Conservation (phyloP, 805 yeast species). For the Pachysolen tannophilus region DNA sequence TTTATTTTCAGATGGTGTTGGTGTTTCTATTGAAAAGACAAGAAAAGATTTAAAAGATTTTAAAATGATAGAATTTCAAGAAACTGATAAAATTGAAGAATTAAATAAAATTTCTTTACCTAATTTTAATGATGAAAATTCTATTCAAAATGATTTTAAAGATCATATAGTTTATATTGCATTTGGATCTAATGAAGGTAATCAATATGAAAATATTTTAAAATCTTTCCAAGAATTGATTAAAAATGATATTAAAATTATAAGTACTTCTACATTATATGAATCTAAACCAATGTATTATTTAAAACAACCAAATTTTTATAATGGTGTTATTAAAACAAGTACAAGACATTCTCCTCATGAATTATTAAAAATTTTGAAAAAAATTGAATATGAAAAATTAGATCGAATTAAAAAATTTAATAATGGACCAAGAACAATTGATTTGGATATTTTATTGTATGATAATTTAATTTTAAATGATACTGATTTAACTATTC, state of each 20-base stretch:
- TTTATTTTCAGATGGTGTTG: slow-evolving; percentile 82
- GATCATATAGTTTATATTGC: slow-evolving; percentile 64
- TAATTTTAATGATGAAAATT: slow-evolving; percentile 17
- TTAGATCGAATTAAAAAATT: slow-evolving; percentile 66
- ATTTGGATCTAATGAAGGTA: slow-evolving; percentile 84
- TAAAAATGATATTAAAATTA: slow-evolving; percentile 35
- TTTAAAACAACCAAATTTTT: slow-evolving; percentile 69
- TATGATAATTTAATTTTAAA: slow-evolving; percentile 56
- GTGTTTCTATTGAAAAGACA: slow-evolving; percentile 60
- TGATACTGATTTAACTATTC: slow-evolving; percentile 55
- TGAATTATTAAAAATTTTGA: slow-evolving; percentile 51
- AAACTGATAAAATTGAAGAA: slow-evolving; percentile 8
- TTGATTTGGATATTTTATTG: slow-evolving; percentile 81
- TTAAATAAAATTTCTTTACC: slow-evolving; percentile 17
- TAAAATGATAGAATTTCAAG: slow-evolving; percentile 16
- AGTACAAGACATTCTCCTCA: slow-evolving; percentile 57
- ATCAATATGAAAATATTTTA: slow-evolving; percentile 53
- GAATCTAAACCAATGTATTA: slow-evolving; percentile 91
- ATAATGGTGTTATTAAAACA: slow-evolving; percentile 74
- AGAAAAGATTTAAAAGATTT: slow-evolving; percentile 27
- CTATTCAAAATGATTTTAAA: slow-evolving; percentile 1
- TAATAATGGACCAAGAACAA: slow-evolving; percentile 87
- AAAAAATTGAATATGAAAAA: slow-evolving; percentile 69
- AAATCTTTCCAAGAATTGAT: slow-evolving; percentile 43
- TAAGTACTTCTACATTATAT: slow-evolving; percentile 68